phyloP scores from a whole-genome alignment of 805 yeast genomes.

The Spathaspora gorwiae region DNA sequence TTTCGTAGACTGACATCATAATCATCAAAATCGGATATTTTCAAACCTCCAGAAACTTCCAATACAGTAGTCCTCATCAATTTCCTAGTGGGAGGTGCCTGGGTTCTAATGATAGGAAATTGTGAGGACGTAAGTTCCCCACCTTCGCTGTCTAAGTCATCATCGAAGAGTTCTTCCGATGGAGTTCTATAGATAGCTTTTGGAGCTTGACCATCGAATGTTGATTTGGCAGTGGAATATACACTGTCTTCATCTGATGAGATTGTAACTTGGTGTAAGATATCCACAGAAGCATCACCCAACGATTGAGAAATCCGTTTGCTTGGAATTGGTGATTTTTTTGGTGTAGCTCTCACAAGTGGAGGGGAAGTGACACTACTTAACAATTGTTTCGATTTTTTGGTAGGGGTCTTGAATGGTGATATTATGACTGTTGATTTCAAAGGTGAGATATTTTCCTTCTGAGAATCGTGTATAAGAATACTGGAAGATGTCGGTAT shows the following conservation, averaged over 20 bases:
- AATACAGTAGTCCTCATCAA: slow-evolving; percentile 14
- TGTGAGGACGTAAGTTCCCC: neutral
- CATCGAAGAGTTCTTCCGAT: neutral
- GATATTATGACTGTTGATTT: slow-evolving; percentile 1
- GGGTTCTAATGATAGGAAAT: neutral
- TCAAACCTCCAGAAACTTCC: slow-evolving; percentile 15
- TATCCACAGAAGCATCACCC: neutral
- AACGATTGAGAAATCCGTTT: slow-evolving; percentile 1
- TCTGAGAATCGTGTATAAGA: neutral
- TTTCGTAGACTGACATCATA: slow-evolving; percentile 15
- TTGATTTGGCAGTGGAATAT: slow-evolving; percentile 25
- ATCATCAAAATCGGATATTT: slow-evolving; percentile 14
- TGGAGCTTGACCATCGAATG: slow-evolving; percentile 2
- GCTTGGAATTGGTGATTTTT: neutral
- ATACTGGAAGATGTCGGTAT: neutral
- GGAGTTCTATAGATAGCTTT: neutral
- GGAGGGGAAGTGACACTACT: neutral
- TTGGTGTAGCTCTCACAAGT: neutral
- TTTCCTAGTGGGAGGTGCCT: slow-evolving; percentile 4
- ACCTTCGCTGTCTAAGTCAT: neutral
- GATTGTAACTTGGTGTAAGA: slow-evolving; percentile 8
- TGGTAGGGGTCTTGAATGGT: slow-evolving; percentile 16
- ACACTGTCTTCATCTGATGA: slow-evolving; percentile 16
- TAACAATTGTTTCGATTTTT: slow-evolving; percentile 5
- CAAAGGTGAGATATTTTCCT: neutral